A percentile compares a stretch with the other conserved stretches of the same genome.
These are phyloP conservation scores for Coleophoma eucalyptorum DNA, from an alignment of 2,329 filamentous ascomycete genomes.

Conservation along the genomic window DNA sequence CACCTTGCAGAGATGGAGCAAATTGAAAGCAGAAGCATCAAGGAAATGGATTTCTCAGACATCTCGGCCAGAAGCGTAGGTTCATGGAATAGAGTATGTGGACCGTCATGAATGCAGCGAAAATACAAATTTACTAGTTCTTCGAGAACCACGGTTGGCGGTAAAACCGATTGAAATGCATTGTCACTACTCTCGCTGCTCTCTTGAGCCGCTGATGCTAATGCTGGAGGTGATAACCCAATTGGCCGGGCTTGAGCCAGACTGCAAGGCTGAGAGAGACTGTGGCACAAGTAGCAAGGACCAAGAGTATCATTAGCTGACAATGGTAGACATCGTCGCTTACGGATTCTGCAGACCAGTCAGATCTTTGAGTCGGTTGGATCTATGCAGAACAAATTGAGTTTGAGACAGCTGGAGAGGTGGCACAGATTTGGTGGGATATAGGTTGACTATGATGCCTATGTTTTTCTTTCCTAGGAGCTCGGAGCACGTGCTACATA, in stretches of 20 bases:
- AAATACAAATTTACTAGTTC: slow-evolving; percentile 20
- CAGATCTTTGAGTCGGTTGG: not conserved
- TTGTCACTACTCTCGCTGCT: not conserved
- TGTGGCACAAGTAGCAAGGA: slow-evolving; percentile 5
- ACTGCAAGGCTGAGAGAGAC: slow-evolving; percentile 4
- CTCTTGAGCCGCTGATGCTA: not conserved
- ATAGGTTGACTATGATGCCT: not conserved
- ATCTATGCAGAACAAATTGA: too few species aligned
- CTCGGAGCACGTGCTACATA: not conserved
- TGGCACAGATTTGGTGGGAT: too few species aligned
- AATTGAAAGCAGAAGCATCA: slow-evolving; percentile 6
- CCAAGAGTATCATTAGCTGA: not conserved
- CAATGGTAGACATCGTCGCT: slow-evolving; percentile 1
- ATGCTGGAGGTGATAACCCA: not conserved
- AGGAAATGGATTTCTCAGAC: slow-evolving; percentile 6
- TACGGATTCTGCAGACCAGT: not conserved
- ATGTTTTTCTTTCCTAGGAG: not conserved
- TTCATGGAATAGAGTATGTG: slow-evolving; percentile 20
- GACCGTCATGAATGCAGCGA: slow-evolving; percentile 18
- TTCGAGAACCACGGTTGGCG: not conserved
- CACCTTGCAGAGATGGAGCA: slow-evolving; percentile 1
- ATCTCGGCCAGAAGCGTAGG: slow-evolving; percentile 12
- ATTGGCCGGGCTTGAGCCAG: not conserved
- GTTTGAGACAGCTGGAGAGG: too few species aligned
- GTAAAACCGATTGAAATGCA: not conserved